Evolutionary conservation across 108 stramenopile genomes (phyloP), one percentile per base, ranked within the genome.

Genomic region (Hondaea fermentalgiana): DNA sequence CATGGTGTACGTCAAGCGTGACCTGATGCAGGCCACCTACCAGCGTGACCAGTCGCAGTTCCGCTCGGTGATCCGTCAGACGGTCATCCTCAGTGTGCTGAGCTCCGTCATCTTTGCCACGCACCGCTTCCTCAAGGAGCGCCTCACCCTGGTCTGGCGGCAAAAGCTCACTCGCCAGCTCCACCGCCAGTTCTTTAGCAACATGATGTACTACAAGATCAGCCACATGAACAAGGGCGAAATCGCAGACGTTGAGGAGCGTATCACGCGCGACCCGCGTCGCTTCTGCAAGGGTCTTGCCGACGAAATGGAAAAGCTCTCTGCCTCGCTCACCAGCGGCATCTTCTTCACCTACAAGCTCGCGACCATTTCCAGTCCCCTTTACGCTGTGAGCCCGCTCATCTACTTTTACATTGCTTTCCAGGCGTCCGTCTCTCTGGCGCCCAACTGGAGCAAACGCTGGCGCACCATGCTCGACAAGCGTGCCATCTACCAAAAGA

Each of bases 401-500:
- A 91, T 90, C 4, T 87, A 90, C 17, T 21, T 28, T 6, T 43
- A 72, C 43, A 21, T 35, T 6, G 59, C 59, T 2, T 29, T 88
- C 59, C 44, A 71, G 42, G 64, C 44, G 44, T 69, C 60, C 72
- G 16, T 55, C 72, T 69, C 21, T 23, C 51, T 72, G 29, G 72
- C 53, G 14, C 49, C 53, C 55, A 59, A 57, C 87, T 87, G 87
- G 55, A 59, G 87, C 87, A 83, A 83, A 45, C 57, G 87, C 87
- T 87, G 87, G 87, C 25, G 87, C 3, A 35, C 88, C 10, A 90
- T 91, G 47, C 88, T 89, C 4, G 90, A 91, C 35, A 90, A 89
- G 57, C 90, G 91, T 10, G 91, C 89, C 19, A 88, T 89, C 87
- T 91, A 91, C 58, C 91, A 90, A 47, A 89, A 91, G 87, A 83